phyloP scores from a whole-genome alignment of 306 rosid species.

The Pterocarpus macrocarpus region DNA sequence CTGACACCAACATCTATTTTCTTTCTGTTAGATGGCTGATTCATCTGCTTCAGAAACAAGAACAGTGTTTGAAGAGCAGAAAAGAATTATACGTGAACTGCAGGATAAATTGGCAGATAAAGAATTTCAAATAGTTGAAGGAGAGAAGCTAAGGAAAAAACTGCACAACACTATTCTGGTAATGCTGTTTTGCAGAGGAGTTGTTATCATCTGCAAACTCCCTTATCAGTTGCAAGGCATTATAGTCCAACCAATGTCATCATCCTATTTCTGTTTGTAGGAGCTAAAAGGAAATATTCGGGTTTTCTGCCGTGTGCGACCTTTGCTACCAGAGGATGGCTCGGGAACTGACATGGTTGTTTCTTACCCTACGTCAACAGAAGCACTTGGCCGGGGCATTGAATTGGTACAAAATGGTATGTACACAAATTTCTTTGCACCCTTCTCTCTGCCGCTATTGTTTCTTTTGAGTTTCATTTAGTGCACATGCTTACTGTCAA shows the following conservation, averaged over 20 bases:
- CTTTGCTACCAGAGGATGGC: conserved; percentile 85
- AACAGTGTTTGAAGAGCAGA: conserved; percentile 71
- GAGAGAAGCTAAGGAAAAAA: conserved; percentile 82
- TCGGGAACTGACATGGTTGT: conserved; percentile 67
- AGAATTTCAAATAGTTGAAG: conserved; percentile 77
- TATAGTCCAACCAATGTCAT: conserved; percentile 6
- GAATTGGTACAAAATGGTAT: conserved; percentile 87
- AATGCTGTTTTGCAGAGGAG: conserved; percentile 11
- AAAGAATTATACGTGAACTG: conserved; percentile 59
- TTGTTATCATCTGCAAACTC: background rate
- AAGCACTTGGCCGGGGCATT: conserved; percentile 82
- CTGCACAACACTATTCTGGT: conserved; percentile 93
- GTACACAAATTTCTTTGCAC: background rate
- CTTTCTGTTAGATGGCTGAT: conserved; percentile 64
- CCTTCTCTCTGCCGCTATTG: conserved; percentile 8
- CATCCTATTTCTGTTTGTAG: conserved; percentile 50
- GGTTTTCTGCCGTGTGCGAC: conserved; percentile 94
- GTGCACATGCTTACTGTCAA: conserved; percentile 1
- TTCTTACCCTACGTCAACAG: conserved; percentile 84
- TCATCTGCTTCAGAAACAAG: conserved; percentile 69
- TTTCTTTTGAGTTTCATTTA: conserved; percentile 5
- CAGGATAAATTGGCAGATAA: conserved; percentile 70
- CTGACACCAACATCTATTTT: background rate
- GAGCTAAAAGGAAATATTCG: conserved; percentile 97
- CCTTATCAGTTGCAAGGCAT: conserved; percentile 10